These are phyloP conservation scores for Gelatoporia subvermispora DNA, from an alignment of 768 basidiomycete species.

Conservation along the genomic window DNA sequence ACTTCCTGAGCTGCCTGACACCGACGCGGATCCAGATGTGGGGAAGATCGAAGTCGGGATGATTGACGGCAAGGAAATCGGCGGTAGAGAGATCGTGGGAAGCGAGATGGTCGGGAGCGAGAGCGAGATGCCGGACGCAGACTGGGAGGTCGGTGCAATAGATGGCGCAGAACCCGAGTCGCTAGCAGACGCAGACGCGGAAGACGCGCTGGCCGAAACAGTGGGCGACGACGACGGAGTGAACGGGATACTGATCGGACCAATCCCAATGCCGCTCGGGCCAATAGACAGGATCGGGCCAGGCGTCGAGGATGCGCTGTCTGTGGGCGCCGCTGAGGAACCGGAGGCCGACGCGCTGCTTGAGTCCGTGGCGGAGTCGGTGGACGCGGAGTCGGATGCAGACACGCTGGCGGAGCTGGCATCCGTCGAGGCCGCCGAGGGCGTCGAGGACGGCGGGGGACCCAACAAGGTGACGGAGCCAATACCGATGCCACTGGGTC, in stretches of 20 bases:
- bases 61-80: conserved; percentile 2
- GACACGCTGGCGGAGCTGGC: conserved; percentile 1
- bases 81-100: conserved; percentile 10
- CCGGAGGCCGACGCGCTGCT: neutral
- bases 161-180: neutral
- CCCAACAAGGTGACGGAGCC: neutral
- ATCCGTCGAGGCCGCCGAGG: too few relatives aligned
- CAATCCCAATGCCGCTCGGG: too few relatives aligned
- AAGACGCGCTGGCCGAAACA: neutral
- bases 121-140: conserved; percentile 5
- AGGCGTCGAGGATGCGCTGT: neutral
- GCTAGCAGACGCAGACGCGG: neutral
- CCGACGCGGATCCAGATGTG: neutral
- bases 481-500: too few relatives aligned
- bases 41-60: neutral
- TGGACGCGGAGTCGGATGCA: conserved; percentile 1
- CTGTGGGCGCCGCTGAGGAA: conserved; percentile 1
- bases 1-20: neutral
- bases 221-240: conserved; percentile 6
- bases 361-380: neutral
- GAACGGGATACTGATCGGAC: conserved; percentile 1
- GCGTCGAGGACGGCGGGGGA: too few relatives aligned
- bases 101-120: conserved; percentile 11
- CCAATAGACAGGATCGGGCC: neutral
- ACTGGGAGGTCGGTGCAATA: neutral